These are phyloP conservation scores for Fusarium zealandicum DNA, from an alignment of 2,329 filamentous ascomycete species.

Conservation along the genomic window DNA sequence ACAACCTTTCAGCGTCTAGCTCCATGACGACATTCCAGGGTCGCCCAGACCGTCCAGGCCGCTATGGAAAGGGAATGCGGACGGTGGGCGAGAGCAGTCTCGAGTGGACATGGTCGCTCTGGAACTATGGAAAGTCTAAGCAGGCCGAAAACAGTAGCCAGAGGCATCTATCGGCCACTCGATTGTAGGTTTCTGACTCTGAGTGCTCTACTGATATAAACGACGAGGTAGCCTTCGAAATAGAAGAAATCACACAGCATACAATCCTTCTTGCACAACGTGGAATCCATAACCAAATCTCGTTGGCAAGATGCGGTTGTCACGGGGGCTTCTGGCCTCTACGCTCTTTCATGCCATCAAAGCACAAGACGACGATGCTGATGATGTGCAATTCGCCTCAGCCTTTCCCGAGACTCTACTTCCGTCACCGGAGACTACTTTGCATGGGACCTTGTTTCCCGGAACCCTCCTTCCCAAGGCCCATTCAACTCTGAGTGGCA, in stretches of 20 bases:
- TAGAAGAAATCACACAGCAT: not conserved
- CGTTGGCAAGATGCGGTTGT: conserved; percentile 34
- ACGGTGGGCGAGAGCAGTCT: conserved; percentile 24
- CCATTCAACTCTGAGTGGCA: not conserved
- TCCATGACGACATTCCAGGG: conserved; percentile 28
- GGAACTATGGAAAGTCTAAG: conserved; percentile 27
- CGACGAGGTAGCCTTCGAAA: not conserved
- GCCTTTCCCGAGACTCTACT: conserved; percentile 21
- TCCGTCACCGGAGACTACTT: conserved; percentile 1
- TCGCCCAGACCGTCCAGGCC: conserved; percentile 10
- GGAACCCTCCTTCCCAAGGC: not conserved
- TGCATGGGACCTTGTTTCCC: not conserved
- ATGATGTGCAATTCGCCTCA: conserved; percentile 17
- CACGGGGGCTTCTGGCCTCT: conserved; percentile 29
- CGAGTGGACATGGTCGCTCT: not conserved
- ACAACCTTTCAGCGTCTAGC: conserved; percentile 6
- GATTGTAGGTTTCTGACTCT: conserved; percentile 1
- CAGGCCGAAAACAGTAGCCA: conserved; percentile 24
- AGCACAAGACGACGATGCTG: conserved; percentile 19
- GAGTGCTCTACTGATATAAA: conserved; percentile 22
- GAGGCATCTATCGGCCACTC: conserved; percentile 17
- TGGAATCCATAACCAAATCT: conserved; percentile 20
- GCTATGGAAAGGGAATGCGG: conserved; percentile 25
- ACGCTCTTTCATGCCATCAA: conserved; percentile 23
- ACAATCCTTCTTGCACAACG: conserved; percentile 13